Base-by-base conservation (phyloP, 768 basidiomycete genomes). In the Lentinula sp. region DNA sequence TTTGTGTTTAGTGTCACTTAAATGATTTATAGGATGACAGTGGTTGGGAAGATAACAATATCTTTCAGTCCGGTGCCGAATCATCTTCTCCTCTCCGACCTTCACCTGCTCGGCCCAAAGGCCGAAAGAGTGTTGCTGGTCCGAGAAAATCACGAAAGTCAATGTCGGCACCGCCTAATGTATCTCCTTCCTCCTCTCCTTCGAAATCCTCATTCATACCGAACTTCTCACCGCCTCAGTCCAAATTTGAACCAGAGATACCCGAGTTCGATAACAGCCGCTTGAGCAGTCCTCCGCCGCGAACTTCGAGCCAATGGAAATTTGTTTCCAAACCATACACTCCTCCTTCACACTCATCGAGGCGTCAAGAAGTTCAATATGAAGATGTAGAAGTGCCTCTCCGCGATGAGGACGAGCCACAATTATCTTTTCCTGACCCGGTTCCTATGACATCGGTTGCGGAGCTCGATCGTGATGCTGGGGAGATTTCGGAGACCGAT, bases 21-120 rank as follows among this genome's bases (percentile, higher is more conserved):
- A 60, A 3, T 20, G 16, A 13, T 61, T 28, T 56, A 62, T 53
- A 57, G 32, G 87, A 90, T 42, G 90, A 91, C 57, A 92, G 90
- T 66, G 90, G 90, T 37, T 93, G 91, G 91, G 91, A 93, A 68
- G 91, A 93, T 65, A 92, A 91, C 68, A 93, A 94, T 64, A 84
- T 92, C 33, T 94, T 94, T 70, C 91, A 94, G 68, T 92, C 90
- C 8, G 91, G 90, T n/a, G 87, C 88, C 4, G 91, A 93, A 66
- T 89, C 88, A n/a, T 90, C 90, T 6, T 92, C 90, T 13, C 91
- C 91, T 37, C 72, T 70, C 9, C 86, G 86, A 16, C 85, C 87
- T 39, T 82, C 86, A 5, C 87, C 86, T 49, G 62, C 74, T 61
- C 73, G 77, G 65, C 66, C 76, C 58, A 79, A 79, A 72, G 64